Evolutionary conservation across 805 yeast genomes (phyloP).

Genomic region (Wickerhamomyces hampshirensis): DNA sequence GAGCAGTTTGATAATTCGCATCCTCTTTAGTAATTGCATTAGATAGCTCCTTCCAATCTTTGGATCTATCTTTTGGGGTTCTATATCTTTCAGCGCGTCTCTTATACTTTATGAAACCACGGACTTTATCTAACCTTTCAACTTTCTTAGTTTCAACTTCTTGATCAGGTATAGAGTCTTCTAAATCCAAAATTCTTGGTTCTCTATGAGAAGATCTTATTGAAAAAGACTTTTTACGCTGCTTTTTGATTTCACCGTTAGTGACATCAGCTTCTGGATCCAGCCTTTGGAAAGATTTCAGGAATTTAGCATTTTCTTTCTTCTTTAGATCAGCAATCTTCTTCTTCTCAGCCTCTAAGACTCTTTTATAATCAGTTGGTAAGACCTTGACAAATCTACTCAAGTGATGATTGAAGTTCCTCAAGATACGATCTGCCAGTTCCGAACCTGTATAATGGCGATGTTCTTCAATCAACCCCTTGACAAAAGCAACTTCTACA

Average conservation of each 20-base stretch:
- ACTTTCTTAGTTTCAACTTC: constrained; percentile 60
- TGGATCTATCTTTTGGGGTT: constrained; percentile 64
- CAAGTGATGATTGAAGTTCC: constrained; percentile 82
- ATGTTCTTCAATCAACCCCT: constrained; percentile 92
- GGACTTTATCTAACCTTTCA: constrained; percentile 67
- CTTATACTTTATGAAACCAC: constrained; percentile 92
- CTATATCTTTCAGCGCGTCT: constrained; percentile 86
- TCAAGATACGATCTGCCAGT: constrained; percentile 77
- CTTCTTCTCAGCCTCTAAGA: constrained; percentile 69
- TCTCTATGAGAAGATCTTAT: constrained; percentile 42
- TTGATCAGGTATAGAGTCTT: constrained; percentile 77
- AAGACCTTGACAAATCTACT: constrained; percentile 90
- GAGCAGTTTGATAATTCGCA: constrained; percentile 85
- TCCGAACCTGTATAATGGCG: constrained; percentile 92
- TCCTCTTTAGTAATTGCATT: constrained; percentile 79
- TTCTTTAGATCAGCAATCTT: constrained; percentile 58
- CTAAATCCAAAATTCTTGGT: constrained; percentile 85
- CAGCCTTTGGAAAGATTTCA: constrained; percentile 63
- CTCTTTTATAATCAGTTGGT: constrained; percentile 88
- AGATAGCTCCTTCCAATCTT: constrained; percentile 91
- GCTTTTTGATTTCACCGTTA: constrained; percentile 71
- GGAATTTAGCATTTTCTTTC: constrained; percentile 54
- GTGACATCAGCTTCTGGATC: constrained; percentile 85
- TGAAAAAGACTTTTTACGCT: constrained; percentile 20
- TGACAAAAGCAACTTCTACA: constrained; percentile 86